Conservation (phyloP, 805 yeast genomes). For the Lipomyces spencermartinsiae region DNA sequence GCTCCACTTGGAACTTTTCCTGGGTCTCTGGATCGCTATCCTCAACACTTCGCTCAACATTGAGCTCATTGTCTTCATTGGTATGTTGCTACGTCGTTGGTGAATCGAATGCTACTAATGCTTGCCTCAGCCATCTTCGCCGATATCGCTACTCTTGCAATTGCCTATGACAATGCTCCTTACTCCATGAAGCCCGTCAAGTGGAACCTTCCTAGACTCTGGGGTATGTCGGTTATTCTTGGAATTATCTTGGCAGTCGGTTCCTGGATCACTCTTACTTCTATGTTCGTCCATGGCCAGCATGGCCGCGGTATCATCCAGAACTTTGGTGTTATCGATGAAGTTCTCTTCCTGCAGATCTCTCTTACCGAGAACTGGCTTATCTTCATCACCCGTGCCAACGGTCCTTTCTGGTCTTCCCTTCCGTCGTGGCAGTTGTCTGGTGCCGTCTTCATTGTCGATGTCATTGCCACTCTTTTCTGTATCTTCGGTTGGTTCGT, state of each 20-base stretch:
- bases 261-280: constrained; percentile 93
- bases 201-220: constrained; percentile 93
- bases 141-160: constrained; percentile 80
- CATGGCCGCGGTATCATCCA: constrained; percentile 68
- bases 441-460: constrained; percentile 91
- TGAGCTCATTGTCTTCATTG: constrained; percentile 81
- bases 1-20: constrained; percentile 90
- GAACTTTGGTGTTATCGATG: constrained; percentile 93
- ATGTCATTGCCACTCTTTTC: constrained; percentile 90
- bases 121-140: constrained; percentile 82
- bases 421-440: constrained; percentile 95
- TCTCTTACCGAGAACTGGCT: constrained; percentile 97
- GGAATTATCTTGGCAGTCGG: constrained; percentile 74
- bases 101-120: neutral
- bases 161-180: constrained; percentile 93
- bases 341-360: constrained; percentile 91
- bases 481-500: constrained; percentile 97
- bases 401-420: constrained; percentile 98
- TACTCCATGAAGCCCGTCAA: constrained; percentile 90
- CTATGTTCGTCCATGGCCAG: constrained; percentile 72
- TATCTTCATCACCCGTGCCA: constrained; percentile 95
- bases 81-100: neutral
- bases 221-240: constrained; percentile 79
- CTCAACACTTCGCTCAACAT: constrained; percentile 84
- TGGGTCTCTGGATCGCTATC: constrained; percentile 96